A percentile compares a stretch with the other conserved stretches of the same genome.
phyloP scores from a whole-genome alignment of 2,329 filamentous ascomycete genomes.

The Dryadomyces quercivorus region DNA sequence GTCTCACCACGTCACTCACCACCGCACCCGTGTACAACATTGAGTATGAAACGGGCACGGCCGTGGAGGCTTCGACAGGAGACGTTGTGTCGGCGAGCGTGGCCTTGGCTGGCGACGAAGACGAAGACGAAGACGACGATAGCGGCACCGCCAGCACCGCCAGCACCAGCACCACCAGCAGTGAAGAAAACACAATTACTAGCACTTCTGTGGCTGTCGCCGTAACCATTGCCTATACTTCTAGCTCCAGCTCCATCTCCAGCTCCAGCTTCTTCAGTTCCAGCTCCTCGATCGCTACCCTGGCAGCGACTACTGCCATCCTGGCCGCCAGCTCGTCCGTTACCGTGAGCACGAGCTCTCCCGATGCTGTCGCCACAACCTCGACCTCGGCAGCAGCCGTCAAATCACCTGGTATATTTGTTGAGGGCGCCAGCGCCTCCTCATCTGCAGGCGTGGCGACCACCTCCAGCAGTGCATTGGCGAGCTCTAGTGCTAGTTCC shows the following conservation, averaged over 20 bases:
- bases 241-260: neutral
- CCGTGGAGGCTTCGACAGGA: conserved; percentile 21
- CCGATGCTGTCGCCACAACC: too few species aligned
- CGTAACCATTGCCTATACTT: neutral
- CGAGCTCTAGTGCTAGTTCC: neutral
- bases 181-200: neutral
- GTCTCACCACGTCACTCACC: conserved; percentile 22
- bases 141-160: too few species aligned
- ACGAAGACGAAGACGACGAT: neutral
- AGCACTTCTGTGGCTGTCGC: neutral
- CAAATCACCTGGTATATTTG: conserved; percentile 7
- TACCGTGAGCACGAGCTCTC: too few species aligned
- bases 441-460: too few species aligned
- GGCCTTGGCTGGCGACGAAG: neutral
- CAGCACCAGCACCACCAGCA: neutral
- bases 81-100: conserved; percentile 8
- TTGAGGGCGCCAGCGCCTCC: neutral
- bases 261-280: neutral
- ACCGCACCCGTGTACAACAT: conserved; percentile 36
- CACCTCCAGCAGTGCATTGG: neutral
- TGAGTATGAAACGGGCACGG: conserved; percentile 35
- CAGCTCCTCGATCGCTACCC: neutral
- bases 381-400: neutral
- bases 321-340: neutral
- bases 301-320: neutral